phyloP scores from a whole-genome alignment of 768 basidiomycete genomes.

The Amanita brunnescens region DNA sequence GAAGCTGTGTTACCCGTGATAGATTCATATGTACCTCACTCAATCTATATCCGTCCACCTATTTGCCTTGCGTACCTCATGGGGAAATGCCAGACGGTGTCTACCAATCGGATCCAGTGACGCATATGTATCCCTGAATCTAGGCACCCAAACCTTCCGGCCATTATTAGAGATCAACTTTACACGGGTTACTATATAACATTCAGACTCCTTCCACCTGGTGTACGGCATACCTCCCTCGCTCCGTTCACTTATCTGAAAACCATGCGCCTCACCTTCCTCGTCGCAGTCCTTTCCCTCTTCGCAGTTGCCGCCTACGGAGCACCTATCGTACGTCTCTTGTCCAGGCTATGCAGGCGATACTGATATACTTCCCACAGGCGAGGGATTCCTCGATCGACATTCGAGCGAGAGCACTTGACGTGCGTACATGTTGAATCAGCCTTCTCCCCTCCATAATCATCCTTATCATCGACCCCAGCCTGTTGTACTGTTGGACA shows the following conservation, averaged over 20 bases:
- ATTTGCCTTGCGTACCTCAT: neutral
- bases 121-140: neutral
- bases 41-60: neutral
- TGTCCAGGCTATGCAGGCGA: no score
- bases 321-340: neutral
- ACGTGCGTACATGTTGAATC: neutral
- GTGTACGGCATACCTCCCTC: neutral
- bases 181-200: neutral
- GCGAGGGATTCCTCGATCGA: neutral
- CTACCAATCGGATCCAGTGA: neutral
- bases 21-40: neutral
- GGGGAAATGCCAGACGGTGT: neutral
- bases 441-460: neutral
- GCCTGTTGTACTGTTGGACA: no score
- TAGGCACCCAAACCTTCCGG: constrained; percentile 1
- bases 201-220: neutral
- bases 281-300: neutral
- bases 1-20: constrained; percentile 1
- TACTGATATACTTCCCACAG: neutral
- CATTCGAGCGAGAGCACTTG: neutral
- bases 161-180: neutral
- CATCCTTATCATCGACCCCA: no score
- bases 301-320: neutral
- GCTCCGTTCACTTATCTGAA: neutral
- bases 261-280: neutral